Conservation (phyloP, 352 stramenopile genomes). For the Pelagophyceae sp. region DNA sequence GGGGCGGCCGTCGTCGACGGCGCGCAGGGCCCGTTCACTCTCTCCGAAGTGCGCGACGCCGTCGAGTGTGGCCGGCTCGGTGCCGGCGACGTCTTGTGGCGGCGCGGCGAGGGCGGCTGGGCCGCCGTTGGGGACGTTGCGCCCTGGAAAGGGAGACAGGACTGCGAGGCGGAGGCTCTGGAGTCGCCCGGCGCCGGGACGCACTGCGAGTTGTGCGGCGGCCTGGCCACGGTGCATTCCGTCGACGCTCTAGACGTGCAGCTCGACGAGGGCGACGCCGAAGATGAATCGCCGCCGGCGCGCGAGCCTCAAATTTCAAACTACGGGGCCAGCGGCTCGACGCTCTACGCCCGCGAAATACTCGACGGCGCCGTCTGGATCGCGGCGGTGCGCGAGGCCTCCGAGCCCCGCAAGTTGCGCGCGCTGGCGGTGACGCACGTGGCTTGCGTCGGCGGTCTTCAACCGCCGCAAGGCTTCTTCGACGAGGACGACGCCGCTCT, state of each 20-base stretch:
- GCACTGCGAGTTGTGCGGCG: slow-evolving; percentile 7
- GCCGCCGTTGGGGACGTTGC: not conserved
- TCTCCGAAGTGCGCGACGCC: not conserved
- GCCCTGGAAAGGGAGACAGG: not conserved
- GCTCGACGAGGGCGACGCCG: not conserved
- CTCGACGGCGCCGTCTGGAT: slow-evolving; percentile 9
- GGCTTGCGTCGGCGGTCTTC: not conserved
- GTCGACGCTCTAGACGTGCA: not conserved
- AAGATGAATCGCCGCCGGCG: no score
- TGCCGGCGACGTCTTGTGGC: not conserved
- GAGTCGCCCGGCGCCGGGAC: not conserved
- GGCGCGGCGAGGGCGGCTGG: not conserved
- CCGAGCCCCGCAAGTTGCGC: not conserved
- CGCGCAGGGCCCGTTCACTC: not conserved
- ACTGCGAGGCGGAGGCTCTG: not conserved
- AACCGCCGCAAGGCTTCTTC: not conserved
- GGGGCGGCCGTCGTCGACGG: not conserved
- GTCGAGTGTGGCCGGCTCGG: not conserved
- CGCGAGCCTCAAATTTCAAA: no score
- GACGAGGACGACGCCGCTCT: not conserved
- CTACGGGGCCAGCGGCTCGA: not conserved
- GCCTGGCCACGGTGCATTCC: slow-evolving; percentile 3
- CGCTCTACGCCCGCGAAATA: not conserved
- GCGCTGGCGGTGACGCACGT: not conserved
- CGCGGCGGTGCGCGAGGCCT: not conserved